Evolutionary conservation across 2,329 filamentous ascomycete genomes (phyloP).

Genomic region (Grosmannia clavigera): DNA sequence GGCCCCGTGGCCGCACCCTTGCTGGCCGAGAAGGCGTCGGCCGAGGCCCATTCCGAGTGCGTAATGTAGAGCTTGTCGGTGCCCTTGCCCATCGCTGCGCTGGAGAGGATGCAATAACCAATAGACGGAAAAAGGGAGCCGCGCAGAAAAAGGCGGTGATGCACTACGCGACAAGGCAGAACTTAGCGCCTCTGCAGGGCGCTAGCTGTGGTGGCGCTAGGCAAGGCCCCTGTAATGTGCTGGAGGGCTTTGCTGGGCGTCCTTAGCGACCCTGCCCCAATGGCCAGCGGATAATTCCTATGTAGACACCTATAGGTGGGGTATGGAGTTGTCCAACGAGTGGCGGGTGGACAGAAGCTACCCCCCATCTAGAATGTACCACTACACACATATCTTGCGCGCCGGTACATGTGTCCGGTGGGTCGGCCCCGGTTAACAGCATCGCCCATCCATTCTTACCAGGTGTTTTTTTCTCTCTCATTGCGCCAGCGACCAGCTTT

Average conservation of each 20-base stretch:
- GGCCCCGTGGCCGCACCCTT: constrained; percentile 42
- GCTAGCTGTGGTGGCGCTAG: background rate
- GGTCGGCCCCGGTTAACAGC: background rate
- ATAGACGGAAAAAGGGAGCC: background rate
- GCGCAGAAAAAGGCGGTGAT: background rate
- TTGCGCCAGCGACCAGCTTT: background rate
- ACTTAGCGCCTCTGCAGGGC: background rate
- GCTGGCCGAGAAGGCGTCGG: constrained; percentile 76
- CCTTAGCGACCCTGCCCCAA: no score
- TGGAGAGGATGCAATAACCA: background rate
- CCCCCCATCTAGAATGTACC: background rate
- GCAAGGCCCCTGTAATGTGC: background rate
- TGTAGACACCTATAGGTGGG: no score
- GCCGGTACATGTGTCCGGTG: background rate
- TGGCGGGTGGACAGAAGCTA: no score
- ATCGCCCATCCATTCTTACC: background rate
- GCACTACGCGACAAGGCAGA: background rate
- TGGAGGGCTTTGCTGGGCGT: no score
- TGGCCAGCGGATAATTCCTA: no score
- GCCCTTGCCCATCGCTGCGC: constrained; percentile 32
- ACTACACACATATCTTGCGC: background rate
- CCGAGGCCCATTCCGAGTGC: constrained; percentile 93
- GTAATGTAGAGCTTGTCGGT: constrained; percentile 64
- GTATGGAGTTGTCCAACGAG: no score
- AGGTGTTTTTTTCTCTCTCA: background rate